Evolutionary conservation across 441 rosid genomes (phyloP), one percentile per base, ranked within the genome.

Genomic region (Pelargonium australe): DNA sequence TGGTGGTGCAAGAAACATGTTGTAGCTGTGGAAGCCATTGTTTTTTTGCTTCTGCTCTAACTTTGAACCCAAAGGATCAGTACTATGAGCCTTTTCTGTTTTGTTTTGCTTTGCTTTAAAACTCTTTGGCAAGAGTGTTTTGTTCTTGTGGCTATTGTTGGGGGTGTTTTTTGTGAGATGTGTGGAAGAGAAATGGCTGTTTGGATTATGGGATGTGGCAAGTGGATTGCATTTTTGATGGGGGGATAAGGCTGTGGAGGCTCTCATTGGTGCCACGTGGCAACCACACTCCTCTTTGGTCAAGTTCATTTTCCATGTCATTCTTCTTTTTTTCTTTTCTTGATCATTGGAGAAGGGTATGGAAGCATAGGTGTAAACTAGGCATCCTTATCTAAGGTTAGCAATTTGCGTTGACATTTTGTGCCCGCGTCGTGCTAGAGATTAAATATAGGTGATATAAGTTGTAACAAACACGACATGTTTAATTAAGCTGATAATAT

Each of bases 1-100:
- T 80, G 82, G 82, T 85, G 95, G 86, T 87, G 96, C 80, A 86
- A 84, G 95, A 95, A 91, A 83, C 97, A 89, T 62, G 62, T 57
- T 17, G 62, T 55, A 14, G 96, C 75, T 7, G 91, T 84, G 65
- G 91, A 88, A 5, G 95, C 97, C 99, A 94, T 93, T 68, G 4
- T 75, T 2, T 2, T 2, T 8, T 19, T 7, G 0, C 1, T 41
- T 3, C 0, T 4, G 13, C 63, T 17, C 20, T 12, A 12, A n/a
- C 64, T 7, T 40, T 0, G 43, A 7, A 40, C 43, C 43, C 9
- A 40, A 40, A 7, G 10, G 43, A 34, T 34, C 40, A 34, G 40
- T 34, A 34, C 40, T 53, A 1, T 55, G 43, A 11, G 62, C 12
- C n/a, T 16, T 13, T 7, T 25, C 5, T 57, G 6, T 7, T 4